Evolutionary conservation across 2,329 filamentous ascomycete species (phyloP), one percentile per base, ranked within the genome.

Genomic region (Apiospora koreana): DNA sequence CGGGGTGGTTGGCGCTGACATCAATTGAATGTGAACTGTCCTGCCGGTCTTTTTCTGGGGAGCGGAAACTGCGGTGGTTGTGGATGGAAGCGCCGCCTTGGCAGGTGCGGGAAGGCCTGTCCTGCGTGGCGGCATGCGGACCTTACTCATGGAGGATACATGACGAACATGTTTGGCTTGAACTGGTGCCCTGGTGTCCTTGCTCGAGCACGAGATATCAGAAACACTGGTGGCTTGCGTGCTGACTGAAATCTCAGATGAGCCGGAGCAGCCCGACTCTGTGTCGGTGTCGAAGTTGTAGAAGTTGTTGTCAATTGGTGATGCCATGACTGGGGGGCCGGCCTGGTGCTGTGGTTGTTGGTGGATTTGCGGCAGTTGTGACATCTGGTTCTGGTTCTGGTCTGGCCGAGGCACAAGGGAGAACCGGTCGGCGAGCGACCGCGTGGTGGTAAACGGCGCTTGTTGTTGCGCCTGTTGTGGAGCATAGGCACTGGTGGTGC

Each of bases 191-290:
- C 68, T 67, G 54, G 67, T 46, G 23, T 45, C 31, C 16, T 73
- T 74, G 65, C 74, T 75, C 9, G 72, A 68, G 43, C 75, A 76
- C 45, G 70, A 73, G 43, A 74, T 70, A 69, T 77, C 78, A 9
- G 81, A 82, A 46, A 82, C 79, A 31, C 79, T 82, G 8, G 81
- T 82, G 42, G 81, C 81, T 66, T 82, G 76, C 3, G 81, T 83
- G 72, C 78, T 82, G 66, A 78, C 72, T 8, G 81, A 82, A 43
- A 82, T 76, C 31, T 81, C 80, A 0, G 81, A 82, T 0, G 77
- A 78, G 76, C 77, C 8, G 80, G 41, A 43, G 41, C 41, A 81
- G 67, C 80, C 78, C 25, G 80, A 79, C 69, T 82, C 80, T 14
- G 80, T 81, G 69, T 81, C 80, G 4, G 74, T 73, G 41, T 81